phyloP scores from a whole-genome alignment of 1,284 basidiomycete species.

The Waitea zeae region DNA sequence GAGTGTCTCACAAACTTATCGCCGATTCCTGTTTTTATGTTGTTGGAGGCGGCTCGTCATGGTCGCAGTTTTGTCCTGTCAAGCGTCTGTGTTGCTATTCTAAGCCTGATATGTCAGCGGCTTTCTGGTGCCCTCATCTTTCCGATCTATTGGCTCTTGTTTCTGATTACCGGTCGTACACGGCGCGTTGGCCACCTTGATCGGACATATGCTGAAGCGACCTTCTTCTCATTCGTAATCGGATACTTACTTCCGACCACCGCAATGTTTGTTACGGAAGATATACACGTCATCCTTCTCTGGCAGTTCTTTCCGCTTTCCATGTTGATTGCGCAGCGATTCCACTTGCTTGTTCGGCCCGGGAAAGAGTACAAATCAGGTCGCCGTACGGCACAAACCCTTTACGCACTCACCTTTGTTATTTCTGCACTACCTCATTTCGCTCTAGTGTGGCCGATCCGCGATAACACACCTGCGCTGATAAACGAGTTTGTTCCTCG shows the following conservation, averaged over 20 bases:
- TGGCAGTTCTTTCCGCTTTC: slow-evolving; percentile 28
- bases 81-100: slow-evolving; percentile 2
- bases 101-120: slow-evolving; percentile 6
- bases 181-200: slow-evolving; percentile 4
- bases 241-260: slow-evolving; percentile 21
- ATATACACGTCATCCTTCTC: slow-evolving; percentile 18
- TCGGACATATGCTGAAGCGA: slow-evolving; percentile 24
- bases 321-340: slow-evolving; percentile 13
- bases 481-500: too few species aligned
- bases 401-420: too few species aligned
- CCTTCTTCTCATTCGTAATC: slow-evolving; percentile 20
- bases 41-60: slow-evolving; percentile 16
- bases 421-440: too few species aligned
- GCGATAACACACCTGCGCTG: too few species aligned
- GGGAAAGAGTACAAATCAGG: too few species aligned
- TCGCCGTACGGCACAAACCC: too few species aligned
- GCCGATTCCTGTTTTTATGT: slow-evolving; percentile 10
- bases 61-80: slow-evolving; percentile 8
- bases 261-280: slow-evolving; percentile 15
- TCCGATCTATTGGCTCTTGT: slow-evolving; percentile 23
- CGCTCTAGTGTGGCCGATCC: too few species aligned
- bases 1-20: slow-evolving; percentile 13
- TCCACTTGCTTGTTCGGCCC: too few species aligned
- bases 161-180: slow-evolving; percentile 18
- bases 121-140: slow-evolving; percentile 14